These are phyloP conservation scores for Metschnikowia cubensis DNA, from an alignment of 805 yeast genomes.

Conservation along the genomic window DNA sequence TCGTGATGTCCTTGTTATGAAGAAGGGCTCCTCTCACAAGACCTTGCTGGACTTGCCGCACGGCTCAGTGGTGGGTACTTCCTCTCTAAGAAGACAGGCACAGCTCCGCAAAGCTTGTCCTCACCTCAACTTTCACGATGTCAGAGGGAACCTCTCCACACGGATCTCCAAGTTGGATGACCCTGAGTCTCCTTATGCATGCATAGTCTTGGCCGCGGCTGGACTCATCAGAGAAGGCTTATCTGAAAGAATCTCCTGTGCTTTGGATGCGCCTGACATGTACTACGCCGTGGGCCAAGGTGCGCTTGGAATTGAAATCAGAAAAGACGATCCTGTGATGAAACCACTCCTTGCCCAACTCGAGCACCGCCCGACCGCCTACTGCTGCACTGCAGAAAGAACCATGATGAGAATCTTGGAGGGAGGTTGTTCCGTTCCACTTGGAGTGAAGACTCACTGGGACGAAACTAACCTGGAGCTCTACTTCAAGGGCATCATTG, in stretches of 20 bases:
- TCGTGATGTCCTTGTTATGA: slow-evolving; percentile 85
- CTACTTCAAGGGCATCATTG: slow-evolving; percentile 65
- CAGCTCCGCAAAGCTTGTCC: slow-evolving; percentile 81
- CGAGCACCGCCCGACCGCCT: slow-evolving; percentile 60
- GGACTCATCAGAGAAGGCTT: slow-evolving; percentile 76
- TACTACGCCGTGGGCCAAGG: slow-evolving; percentile 99
- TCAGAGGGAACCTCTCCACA: slow-evolving; percentile 78
- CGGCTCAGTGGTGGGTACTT: slow-evolving; percentile 89
- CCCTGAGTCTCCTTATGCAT: slow-evolving; percentile 55
- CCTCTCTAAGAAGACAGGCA: slow-evolving; percentile 90
- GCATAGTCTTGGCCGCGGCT: slow-evolving; percentile 88
- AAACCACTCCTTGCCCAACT: slow-evolving; percentile 57
- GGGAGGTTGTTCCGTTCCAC: slow-evolving; percentile 98
- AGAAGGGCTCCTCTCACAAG: slow-evolving; percentile 56
- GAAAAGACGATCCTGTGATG: slow-evolving; percentile 61
- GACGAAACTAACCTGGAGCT: slow-evolving; percentile 42
- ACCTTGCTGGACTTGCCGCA: slow-evolving; percentile 70
- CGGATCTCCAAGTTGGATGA: slow-evolving; percentile 79
- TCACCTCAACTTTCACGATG: slow-evolving; percentile 69
- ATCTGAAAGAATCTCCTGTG: slow-evolving; percentile 69
- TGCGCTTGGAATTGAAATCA: slow-evolving; percentile 88
- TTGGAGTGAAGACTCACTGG: slow-evolving; percentile 75
- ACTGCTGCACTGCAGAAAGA: slow-evolving; percentile 85
- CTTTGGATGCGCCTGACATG: slow-evolving; percentile 73
- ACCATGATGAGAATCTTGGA: slow-evolving; percentile 81